Conservation (phyloP, 2,329 filamentous ascomycete species). For the Fusarium sp. region DNA sequence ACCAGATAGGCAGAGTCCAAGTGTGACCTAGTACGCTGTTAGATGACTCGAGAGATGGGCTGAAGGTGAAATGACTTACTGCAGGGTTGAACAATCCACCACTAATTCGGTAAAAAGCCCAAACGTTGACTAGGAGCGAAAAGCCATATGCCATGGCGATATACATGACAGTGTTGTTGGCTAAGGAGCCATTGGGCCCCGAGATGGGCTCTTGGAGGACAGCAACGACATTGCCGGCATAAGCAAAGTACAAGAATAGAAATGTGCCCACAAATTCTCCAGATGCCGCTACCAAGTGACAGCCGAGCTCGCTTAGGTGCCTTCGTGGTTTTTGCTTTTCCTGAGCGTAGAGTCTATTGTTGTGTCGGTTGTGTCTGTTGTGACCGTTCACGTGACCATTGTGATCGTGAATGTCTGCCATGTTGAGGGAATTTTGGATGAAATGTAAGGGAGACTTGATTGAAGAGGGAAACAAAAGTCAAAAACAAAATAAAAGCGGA, state of each 20-base stretch:
- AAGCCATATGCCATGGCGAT: slow-evolving; percentile 41
- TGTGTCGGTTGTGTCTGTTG: neutral
- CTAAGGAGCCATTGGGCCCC: slow-evolving; percentile 14
- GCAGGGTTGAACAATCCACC: slow-evolving; percentile 58
- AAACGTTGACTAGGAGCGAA: slow-evolving; percentile 62
- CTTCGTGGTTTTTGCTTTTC: slow-evolving; percentile 1
- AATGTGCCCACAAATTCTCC: slow-evolving; percentile 39
- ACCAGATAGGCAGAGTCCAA: slow-evolving; percentile 33
- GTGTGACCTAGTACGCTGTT: slow-evolving; percentile 26
- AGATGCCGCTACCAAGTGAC: slow-evolving; percentile 38
- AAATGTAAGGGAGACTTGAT: neutral
- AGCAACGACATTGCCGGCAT: slow-evolving; percentile 40
- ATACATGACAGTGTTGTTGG: slow-evolving; percentile 30
- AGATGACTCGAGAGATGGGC: neutral
- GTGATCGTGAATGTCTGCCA: slow-evolving; percentile 12
- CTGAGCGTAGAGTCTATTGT: neutral
- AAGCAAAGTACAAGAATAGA: slow-evolving; percentile 42
- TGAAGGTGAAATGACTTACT: neutral
- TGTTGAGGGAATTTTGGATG: neutral
- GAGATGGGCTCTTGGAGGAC: slow-evolving; percentile 23
- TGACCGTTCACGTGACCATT: neutral
- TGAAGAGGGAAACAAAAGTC: slow-evolving; percentile 2
- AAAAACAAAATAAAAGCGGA: neutral
- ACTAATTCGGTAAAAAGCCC: slow-evolving; percentile 64
- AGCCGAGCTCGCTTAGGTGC: slow-evolving; percentile 30